These are phyloP conservation scores for Orychophragmus violaceus DNA, from an alignment of 345 rosid genomes.

Conservation along the genomic window DNA sequence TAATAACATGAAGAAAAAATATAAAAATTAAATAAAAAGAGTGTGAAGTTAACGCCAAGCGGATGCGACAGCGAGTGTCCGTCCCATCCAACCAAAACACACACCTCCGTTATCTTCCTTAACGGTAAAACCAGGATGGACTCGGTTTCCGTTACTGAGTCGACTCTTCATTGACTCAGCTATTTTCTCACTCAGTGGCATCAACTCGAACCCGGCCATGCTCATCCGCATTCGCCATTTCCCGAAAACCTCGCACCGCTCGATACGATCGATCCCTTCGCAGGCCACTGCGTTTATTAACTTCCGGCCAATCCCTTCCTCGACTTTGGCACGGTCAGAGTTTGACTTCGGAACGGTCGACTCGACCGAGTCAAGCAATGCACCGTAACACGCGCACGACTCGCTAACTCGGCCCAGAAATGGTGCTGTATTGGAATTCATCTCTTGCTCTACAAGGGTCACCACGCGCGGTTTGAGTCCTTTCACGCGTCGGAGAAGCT, in stretches of 20 bases:
- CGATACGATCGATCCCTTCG: constrained; percentile 78
- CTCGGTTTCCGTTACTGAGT: constrained; percentile 41
- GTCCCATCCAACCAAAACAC: constrained; percentile 83
- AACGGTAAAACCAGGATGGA: constrained; percentile 64
- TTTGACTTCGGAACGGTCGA: constrained; percentile 40
- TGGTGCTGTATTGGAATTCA: constrained; percentile 69
- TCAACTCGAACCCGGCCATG: constrained; percentile 82
- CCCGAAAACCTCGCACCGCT: constrained; percentile 92
- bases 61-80: constrained; percentile 86
- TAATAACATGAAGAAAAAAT: background rate
- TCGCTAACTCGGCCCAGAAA: constrained; percentile 57
- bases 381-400: constrained; percentile 51
- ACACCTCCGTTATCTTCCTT: constrained; percentile 80
- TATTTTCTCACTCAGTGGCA: constrained; percentile 45
- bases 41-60: constrained; percentile 81
- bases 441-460: constrained; percentile 65
- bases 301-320: constrained; percentile 63
- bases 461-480: constrained; percentile 68
- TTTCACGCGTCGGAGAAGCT: constrained; percentile 85
- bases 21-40: background rate
- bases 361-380: constrained; percentile 77
- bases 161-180: constrained; percentile 55
- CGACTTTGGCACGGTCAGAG: constrained; percentile 45
- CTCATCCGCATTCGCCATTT: constrained; percentile 94
- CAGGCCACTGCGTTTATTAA: constrained; percentile 72